A percentile compares a stretch with the other conserved stretches of the same genome.
Evolutionary conservation across 108 stramenopile species (phyloP).

Genomic region (Pseudonitzschia multiseries): DNA sequence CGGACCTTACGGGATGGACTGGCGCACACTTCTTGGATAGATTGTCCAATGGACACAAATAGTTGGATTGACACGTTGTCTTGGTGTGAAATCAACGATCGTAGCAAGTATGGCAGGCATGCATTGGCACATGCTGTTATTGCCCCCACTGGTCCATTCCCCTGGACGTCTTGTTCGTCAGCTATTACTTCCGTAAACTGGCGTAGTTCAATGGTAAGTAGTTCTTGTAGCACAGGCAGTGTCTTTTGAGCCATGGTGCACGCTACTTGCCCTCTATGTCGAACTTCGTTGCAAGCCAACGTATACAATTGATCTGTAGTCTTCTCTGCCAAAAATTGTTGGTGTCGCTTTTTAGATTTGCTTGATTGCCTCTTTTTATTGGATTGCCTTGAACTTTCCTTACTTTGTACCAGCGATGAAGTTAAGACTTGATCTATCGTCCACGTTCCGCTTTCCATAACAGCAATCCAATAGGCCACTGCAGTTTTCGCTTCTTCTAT

Average conservation of each 20-base stretch:
- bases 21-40: slow-evolving; percentile 54
- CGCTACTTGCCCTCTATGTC: slow-evolving; percentile 59
- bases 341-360: slow-evolving; percentile 68
- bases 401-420: slow-evolving; percentile 45
- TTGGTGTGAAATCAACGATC: slow-evolving; percentile 9
- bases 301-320: slow-evolving; percentile 34
- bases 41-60: slow-evolving; percentile 32
- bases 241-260: slow-evolving; percentile 45
- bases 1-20: slow-evolving; percentile 49
- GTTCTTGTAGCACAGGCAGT: slow-evolving; percentile 38
- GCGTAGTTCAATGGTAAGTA: slow-evolving; percentile 20
- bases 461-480: slow-evolving; percentile 57
- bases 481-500: slow-evolving; percentile 35
- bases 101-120: slow-evolving; percentile 55
- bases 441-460: slow-evolving; percentile 71
- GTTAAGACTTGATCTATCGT: slow-evolving; percentile 64
- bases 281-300: slow-evolving; percentile 55
- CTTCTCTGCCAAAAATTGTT: slow-evolving; percentile 48
- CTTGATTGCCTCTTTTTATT: slow-evolving; percentile 59
- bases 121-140: slow-evolving; percentile 62
- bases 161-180: slow-evolving; percentile 45
- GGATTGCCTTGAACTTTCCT: slow-evolving; percentile 36
- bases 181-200: slow-evolving; percentile 6
- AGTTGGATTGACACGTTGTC: slow-evolving; percentile 39
- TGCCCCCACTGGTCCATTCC: slow-evolving; percentile 50